phyloP scores from a whole-genome alignment of 2,329 filamentous ascomycete genomes.

The Fusarium zealandicum region DNA sequence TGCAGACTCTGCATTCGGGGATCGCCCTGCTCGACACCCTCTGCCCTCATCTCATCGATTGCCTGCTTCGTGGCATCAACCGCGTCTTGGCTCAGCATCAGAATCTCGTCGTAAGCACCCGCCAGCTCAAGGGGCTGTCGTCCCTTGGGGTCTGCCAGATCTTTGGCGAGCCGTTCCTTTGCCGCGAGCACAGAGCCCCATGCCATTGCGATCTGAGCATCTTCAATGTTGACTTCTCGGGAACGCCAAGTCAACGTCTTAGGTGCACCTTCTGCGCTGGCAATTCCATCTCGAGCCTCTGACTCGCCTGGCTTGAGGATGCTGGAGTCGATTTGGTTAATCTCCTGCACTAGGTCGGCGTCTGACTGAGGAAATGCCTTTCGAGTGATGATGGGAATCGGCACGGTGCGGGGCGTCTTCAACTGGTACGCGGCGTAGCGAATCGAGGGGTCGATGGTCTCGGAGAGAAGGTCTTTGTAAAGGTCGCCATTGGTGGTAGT shows the following conservation, averaged over 20 bases:
- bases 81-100: conserved; percentile 90
- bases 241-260: conserved; percentile 86
- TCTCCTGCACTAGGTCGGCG: conserved; percentile 65
- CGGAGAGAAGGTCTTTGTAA: conserved; percentile 84
- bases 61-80: conserved; percentile 92
- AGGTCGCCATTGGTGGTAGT: conserved; percentile 69
- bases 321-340: conserved; percentile 74
- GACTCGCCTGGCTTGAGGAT: conserved; percentile 65
- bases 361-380: conserved; percentile 77
- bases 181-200: conserved; percentile 72
- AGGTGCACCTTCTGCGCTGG: conserved; percentile 64
- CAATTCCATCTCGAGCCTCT: conserved; percentile 58
- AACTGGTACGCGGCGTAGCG: conserved; percentile 94
- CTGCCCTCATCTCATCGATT: conserved; percentile 86
- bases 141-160: conserved; percentile 53
- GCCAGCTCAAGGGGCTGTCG: conserved; percentile 72
- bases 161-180: conserved; percentile 57
- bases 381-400: conserved; percentile 79
- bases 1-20: conserved; percentile 89
- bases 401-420: conserved; percentile 83
- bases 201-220: conserved; percentile 88
- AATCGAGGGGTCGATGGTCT: conserved; percentile 90
- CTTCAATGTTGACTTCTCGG: conserved; percentile 85
- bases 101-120: conserved; percentile 87
- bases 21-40: conserved; percentile 85